Conservation (phyloP, 495 filamentous ascomycete genomes). For the Pyrenopolyporus hunteri region DNA sequence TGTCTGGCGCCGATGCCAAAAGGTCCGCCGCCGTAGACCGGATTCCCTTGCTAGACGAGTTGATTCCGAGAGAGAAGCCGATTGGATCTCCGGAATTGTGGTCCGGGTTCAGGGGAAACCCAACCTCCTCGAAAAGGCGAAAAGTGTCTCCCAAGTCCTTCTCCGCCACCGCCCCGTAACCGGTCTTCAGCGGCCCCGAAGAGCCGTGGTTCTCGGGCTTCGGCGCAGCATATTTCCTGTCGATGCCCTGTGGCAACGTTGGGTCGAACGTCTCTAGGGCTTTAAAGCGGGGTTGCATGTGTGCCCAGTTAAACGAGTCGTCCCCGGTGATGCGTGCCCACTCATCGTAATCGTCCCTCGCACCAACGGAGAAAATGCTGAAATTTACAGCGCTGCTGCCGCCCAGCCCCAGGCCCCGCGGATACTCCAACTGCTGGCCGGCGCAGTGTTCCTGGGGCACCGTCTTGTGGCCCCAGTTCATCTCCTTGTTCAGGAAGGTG, state of each 20-base stretch:
- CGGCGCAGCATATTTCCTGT: slow-evolving; percentile 44
- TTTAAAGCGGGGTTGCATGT: slow-evolving; percentile 56
- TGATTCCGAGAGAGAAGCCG: slow-evolving; percentile 58
- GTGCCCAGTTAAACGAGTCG: slow-evolving; percentile 58
- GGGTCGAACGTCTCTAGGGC: slow-evolving; percentile 60
- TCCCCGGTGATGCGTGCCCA: slow-evolving; percentile 51
- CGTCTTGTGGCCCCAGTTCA: slow-evolving; percentile 70
- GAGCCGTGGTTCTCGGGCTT: slow-evolving; percentile 54
- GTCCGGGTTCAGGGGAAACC: slow-evolving; percentile 58
- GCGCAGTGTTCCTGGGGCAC: slow-evolving; percentile 58
- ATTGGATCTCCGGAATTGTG: slow-evolving; percentile 67
- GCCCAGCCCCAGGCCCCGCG: slow-evolving; percentile 64
- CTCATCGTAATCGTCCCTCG: slow-evolving; percentile 65
- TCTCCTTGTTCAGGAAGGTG: slow-evolving; percentile 51
- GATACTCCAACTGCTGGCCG: slow-evolving; percentile 60
- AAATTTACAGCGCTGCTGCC: slow-evolving; percentile 71
- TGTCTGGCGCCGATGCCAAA: slow-evolving; percentile 49
- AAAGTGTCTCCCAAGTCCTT: slow-evolving; percentile 47
- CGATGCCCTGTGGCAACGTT: slow-evolving; percentile 42
- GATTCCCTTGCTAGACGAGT: slow-evolving; percentile 53
- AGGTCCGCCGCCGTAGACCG: slow-evolving; percentile 61
- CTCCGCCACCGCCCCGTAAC: slow-evolving; percentile 57
- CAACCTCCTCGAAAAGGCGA: slow-evolving; percentile 54
- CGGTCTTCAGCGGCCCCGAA: slow-evolving; percentile 54
- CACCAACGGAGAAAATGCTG: slow-evolving; percentile 61